Conservation (phyloP, 1,139 yeast genomes). For the Hyphopichia pseudoburtonii region DNA sequence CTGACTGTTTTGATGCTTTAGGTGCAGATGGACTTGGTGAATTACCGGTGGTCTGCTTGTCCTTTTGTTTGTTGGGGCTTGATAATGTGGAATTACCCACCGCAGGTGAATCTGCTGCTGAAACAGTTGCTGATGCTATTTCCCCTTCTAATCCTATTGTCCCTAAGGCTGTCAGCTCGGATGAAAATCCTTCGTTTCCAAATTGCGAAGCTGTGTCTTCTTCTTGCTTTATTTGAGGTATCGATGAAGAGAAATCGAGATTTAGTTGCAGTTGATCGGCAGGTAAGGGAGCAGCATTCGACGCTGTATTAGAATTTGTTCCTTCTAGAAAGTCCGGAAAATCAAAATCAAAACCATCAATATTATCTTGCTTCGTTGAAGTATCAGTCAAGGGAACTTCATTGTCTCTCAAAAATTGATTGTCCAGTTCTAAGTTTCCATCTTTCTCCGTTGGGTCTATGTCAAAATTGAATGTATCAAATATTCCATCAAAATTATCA, state of each 20-base stretch:
- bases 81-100: no score
- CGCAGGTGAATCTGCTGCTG: no score
- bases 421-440: not conserved
- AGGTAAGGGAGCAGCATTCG: not conserved
- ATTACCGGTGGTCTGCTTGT: not conserved
- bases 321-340: conserved; percentile 4
- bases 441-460: not conserved
- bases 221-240: no score
- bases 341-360: conserved; percentile 4
- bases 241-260: no score
- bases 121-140: no score
- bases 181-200: no score
- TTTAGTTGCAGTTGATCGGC: not conserved
- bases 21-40: not conserved
- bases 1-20: not conserved
- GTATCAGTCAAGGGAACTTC: no score
- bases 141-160: no score
- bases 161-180: no score
- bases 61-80: not conserved
- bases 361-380: conserved; percentile 2
- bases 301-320: not conserved
- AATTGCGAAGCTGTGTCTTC: no score
- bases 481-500: conserved; percentile 3
- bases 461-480: conserved; percentile 6
- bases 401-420: not conserved